Percentiles rank a stretch among this genome's conserved stretches.
Conservation (phyloP, 768 basidiomycete genomes). For the Mycena rosella region DNA sequence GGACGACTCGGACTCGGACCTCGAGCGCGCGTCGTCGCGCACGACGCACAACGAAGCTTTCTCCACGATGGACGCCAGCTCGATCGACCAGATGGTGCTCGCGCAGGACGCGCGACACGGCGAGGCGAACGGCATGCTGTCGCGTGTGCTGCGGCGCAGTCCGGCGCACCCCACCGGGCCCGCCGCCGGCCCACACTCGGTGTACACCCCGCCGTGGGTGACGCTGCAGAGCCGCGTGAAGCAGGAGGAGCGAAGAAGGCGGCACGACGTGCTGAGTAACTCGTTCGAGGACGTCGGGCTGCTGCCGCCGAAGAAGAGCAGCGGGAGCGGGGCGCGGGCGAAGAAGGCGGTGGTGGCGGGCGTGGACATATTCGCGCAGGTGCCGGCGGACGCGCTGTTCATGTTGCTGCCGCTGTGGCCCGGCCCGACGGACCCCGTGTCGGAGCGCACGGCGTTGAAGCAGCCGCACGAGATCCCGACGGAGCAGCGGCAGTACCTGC, state of each 20-base stretch:
- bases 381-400: slow-evolving; percentile 78
- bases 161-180: slow-evolving; percentile 7
- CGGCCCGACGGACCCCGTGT: slow-evolving; percentile 71
- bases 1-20: slow-evolving; percentile 41
- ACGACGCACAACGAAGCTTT: slow-evolving; percentile 77
- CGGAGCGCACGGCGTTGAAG: slow-evolving; percentile 41
- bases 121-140: slow-evolving; percentile 31
- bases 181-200: slow-evolving; percentile 28
- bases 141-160: slow-evolving; percentile 22
- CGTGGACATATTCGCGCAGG: slow-evolving; percentile 66
- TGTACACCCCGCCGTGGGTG: slow-evolving; percentile 70
- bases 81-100: slow-evolving; percentile 60
- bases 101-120: slow-evolving; percentile 40
- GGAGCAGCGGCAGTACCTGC: slow-evolving; percentile 74
- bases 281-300: slow-evolving; percentile 88
- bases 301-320: slow-evolving; percentile 65
- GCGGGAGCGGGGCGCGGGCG: slow-evolving; percentile 34
- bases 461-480: slow-evolving; percentile 54
- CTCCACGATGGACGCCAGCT: slow-evolving; percentile 66
- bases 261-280: slow-evolving; percentile 76
- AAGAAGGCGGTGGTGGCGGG: slow-evolving; percentile 34
- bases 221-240: slow-evolving; percentile 71
- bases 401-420: slow-evolving; percentile 93
- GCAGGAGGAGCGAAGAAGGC: slow-evolving; percentile 76
- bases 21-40: slow-evolving; percentile 49